Base-by-base conservation (phyloP, 495 filamentous ascomycete species). In the Cercophora newfieldiana region DNA sequence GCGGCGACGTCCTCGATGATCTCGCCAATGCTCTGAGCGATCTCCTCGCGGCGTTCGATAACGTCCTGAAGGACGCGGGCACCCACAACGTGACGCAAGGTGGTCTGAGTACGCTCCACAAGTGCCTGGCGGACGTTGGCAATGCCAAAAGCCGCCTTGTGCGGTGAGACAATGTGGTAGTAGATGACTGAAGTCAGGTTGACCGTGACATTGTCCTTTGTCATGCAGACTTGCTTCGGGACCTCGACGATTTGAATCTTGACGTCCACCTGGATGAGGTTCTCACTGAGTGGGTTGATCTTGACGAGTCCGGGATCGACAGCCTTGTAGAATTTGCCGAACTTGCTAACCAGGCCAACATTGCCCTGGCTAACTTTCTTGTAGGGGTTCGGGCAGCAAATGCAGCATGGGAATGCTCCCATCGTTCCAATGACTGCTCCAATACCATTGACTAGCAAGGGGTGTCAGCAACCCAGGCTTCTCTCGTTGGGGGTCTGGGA, bases 201-300 rank as follows among this genome's bases (percentile, higher is more conserved):
- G 51, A 99, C 85, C 25, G 90, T 96, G 64, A 98, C 95, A 71
- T 98, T 98, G 82, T 99, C 95, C 79, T 97, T 97, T 77, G 96
- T 99, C 94, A 99, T 99, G 85, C 94, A 98, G 71, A 94, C 87
- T 80, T 99, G 95, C 75, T 92, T 86, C 7, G 95, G 95, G 6
- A 99, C 95, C 83, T 99, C 88, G 76, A 93, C 93, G 70, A 97
- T 96, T 80, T 99, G 95, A 71, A 98, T 97, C 87, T 97, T 98
- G 77, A 99, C 95, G 76, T 99, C 95, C 68, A 99, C 91, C 67
- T 94, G 90, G 68, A 90, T 90, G 25, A 99, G 84, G 53, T 83
- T 86, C 82, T 99, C 95, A 69, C 89, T 92, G 55, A 98, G 87
- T n/a, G 93, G 93, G 81, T 99, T 99, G 81, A 99, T 87, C 83